These are phyloP conservation scores for Phytophthora sp. DNA, from an alignment of 352 stramenopile genomes.

Conservation along the genomic window DNA sequence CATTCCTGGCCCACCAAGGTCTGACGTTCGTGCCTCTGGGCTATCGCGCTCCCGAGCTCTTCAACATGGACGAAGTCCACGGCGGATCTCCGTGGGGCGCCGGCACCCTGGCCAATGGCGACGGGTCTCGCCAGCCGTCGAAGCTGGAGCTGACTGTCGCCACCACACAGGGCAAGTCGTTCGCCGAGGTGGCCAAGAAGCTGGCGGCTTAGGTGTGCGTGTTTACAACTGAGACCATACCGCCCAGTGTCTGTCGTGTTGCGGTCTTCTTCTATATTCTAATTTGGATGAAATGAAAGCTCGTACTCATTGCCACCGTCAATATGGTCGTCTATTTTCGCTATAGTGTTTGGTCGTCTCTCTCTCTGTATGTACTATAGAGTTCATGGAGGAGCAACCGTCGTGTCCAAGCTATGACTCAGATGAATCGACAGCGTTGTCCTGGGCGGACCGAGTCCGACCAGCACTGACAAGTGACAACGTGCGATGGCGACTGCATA, in stretches of 20 bases:
- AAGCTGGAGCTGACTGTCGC: slow-evolving; percentile 84
- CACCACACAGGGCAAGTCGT: slow-evolving; percentile 83
- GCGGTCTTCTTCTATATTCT: slow-evolving; percentile 14
- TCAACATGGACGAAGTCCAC: slow-evolving; percentile 40
- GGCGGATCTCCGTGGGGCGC: slow-evolving; percentile 35
- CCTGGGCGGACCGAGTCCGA: slow-evolving; percentile 27
- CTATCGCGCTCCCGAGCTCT: slow-evolving; percentile 29
- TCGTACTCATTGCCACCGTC: neutral
- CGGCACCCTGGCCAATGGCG: slow-evolving; percentile 25
- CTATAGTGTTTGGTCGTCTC: neutral
- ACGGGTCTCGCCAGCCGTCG: slow-evolving; percentile 59
- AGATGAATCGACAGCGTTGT: neutral
- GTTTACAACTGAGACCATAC: slow-evolving; percentile 1
- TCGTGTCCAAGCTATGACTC: slow-evolving; percentile 1
- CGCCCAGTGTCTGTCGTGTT: no score
- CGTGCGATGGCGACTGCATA: slow-evolving; percentile 37
- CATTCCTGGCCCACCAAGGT: slow-evolving; percentile 37
- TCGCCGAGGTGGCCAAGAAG: slow-evolving; percentile 82
- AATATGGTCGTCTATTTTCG: slow-evolving; percentile 17
- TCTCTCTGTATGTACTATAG: neutral
- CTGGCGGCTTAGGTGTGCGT: slow-evolving; percentile 54
- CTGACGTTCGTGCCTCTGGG: slow-evolving; percentile 33
- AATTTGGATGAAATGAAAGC: slow-evolving; percentile 27
- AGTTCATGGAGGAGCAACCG: slow-evolving; percentile 6
- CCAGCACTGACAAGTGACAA: slow-evolving; percentile 34